phyloP scores from a whole-genome alignment of 1,284 basidiomycete species.

The Neolentinus lepideus region DNA sequence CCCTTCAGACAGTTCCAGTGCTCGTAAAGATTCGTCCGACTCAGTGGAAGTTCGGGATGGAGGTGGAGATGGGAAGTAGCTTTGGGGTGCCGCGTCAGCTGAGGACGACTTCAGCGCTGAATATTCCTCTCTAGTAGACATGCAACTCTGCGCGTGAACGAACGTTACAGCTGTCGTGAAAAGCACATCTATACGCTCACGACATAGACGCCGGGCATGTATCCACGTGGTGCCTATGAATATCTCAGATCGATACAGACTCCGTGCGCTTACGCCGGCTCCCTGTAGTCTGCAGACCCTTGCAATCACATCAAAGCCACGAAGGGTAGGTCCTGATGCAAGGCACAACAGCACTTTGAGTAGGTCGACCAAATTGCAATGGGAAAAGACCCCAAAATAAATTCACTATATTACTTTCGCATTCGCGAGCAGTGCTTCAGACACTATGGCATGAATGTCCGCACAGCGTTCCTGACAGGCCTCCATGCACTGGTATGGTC shows the following conservation, averaged over 20 bases:
- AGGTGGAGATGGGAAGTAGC: slow-evolving; percentile 31
- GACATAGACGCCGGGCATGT: background rate
- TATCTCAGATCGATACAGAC: too few species aligned
- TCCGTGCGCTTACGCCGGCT: too few species aligned
- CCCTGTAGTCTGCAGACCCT: too few species aligned
- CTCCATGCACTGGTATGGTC: slow-evolving; percentile 51
- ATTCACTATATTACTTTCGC: background rate
- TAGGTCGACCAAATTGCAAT: too few species aligned
- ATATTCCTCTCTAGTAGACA: background rate
- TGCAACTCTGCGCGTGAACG: background rate
- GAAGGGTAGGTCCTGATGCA: too few species aligned
- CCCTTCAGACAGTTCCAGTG: slow-evolving; percentile 68
- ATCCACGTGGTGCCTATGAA: too few species aligned
- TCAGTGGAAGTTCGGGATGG: slow-evolving; percentile 48
- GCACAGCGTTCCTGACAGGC: slow-evolving; percentile 59
- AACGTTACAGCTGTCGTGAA: background rate
- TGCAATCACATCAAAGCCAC: too few species aligned
- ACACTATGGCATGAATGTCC: slow-evolving; percentile 70
- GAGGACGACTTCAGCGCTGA: background rate
- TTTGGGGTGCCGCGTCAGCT: background rate
- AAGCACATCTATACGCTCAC: background rate
- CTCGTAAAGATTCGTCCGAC: slow-evolving; percentile 69
- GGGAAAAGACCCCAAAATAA: too few species aligned
- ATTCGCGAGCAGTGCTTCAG: slow-evolving; percentile 54
- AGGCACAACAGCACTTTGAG: too few species aligned